Percentiles rank a stretch among this genome's conserved stretches.
Evolutionary conservation across 257 asterid species (phyloP).

Genomic region (Gentiana straminea): DNA sequence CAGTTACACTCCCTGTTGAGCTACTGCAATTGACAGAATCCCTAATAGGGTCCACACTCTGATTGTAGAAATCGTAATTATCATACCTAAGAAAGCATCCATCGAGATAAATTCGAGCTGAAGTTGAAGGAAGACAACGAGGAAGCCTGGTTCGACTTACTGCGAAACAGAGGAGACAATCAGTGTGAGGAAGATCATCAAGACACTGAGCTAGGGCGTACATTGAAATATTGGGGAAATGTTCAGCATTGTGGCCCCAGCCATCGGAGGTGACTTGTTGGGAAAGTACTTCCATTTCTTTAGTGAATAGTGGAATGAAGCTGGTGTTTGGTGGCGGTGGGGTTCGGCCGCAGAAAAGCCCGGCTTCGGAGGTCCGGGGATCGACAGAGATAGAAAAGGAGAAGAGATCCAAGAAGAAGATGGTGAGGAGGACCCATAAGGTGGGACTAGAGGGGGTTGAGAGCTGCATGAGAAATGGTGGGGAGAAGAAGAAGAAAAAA

Average conservation of each 20-base stretch:
- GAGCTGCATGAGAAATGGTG: too few species aligned
- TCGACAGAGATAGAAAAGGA: slow-evolving; percentile 31
- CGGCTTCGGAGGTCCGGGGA: slow-evolving; percentile 58
- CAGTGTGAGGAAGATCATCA: slow-evolving; percentile 48
- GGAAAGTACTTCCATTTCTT: slow-evolving; percentile 53
- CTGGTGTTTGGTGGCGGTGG: slow-evolving; percentile 23
- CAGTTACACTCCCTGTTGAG: slow-evolving; percentile 1
- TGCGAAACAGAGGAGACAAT: slow-evolving; percentile 78
- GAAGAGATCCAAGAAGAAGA: slow-evolving; percentile 2
- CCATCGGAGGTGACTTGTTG: slow-evolving; percentile 29
- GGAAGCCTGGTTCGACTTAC: slow-evolving; percentile 68
- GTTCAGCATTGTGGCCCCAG: slow-evolving; percentile 33
- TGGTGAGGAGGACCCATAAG: too few species aligned
- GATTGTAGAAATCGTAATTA: slow-evolving; percentile 33
- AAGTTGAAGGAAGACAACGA: slow-evolving; percentile 49
- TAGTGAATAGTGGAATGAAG: slow-evolving; percentile 42
- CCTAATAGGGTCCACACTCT: slow-evolving; percentile 28
- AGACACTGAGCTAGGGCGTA: slow-evolving; percentile 57
- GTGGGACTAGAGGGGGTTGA: too few species aligned
- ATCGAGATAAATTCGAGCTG: slow-evolving; percentile 65
- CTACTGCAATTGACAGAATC: slow-evolving; percentile 50
- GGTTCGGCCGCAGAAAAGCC: slow-evolving; percentile 38
- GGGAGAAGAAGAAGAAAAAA: too few species aligned
- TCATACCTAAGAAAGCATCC: slow-evolving; percentile 89
- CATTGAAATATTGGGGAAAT: slow-evolving; percentile 15